Base-by-base conservation (phyloP, 208 protist species). In the Wallacemonas sp. region DNA sequence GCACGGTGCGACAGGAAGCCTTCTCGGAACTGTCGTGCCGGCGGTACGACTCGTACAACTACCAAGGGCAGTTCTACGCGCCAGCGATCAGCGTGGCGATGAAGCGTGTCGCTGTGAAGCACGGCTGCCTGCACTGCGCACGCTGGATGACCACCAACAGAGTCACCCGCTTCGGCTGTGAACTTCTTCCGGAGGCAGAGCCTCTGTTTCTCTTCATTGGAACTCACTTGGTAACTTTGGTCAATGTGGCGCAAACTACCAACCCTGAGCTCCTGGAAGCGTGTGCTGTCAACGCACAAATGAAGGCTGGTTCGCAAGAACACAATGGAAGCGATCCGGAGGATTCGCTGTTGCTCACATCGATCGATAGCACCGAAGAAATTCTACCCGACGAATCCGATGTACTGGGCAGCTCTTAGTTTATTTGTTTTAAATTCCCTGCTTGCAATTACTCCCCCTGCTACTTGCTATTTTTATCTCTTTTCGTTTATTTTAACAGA, bases 41-140 rank as follows among this genome's bases (percentile, higher is more conserved):
- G 38, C 84, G 81, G 27, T 94, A 94, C 62, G 68, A 80, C 46
- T 80, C 88, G 8, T 63, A 79, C 17, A 94, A 91, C 56, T 82
- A 75, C 47, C 36, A 61, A 8, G 84, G 79, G 24, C 0, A 38
- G 14, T 63, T 75, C 30, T 94, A 94, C 58, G 28, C 28, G 14
- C 72, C 88, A 0, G 34, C 53, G 15, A 61, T 70, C 9, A 66
- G 84, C n/a, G 36, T 90, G 19, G 12, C 39, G 4, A 81, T 94
- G 81, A 94, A 94, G 58, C 74, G 79, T 1, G 55, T 55, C 22
- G 79, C 84, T 0, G 70, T 94, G 38, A 65, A 56, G 2, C 49
- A 90, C 62, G n/a, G 66, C 39, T 87, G 80, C 62, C 41, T 90
- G 22, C 61, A 86, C 19, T 68, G 75, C 38, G 31, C 19, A 12